Evolutionary conservation across 352 stramenopile species (phyloP), one percentile per base, ranked within the genome.

Genomic region (Globisporangium parvum): DNA sequence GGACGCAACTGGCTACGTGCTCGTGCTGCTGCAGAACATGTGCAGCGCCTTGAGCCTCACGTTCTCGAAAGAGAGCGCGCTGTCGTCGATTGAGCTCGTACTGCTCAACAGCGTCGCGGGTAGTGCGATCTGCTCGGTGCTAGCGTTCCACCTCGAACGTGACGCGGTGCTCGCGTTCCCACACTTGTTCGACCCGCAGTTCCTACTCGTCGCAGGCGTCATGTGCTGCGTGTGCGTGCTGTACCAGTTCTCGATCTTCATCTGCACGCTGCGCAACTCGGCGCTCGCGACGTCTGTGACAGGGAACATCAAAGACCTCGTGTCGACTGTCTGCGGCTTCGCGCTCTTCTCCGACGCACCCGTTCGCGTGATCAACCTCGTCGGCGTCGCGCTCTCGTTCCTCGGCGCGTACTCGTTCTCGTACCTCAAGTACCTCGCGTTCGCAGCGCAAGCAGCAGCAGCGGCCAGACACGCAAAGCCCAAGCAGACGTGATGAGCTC

Each of bases 261-360:
- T 85, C 24, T 88, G 80, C 62, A 90, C 77, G 18, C 65, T 86
- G 14, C 69, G 66, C 42, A 90, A 81, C 47, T 90, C 80, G 21
- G 75, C 80, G 47, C 67, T 90, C 23, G 82, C 80, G 21, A 90
- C 80, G 20, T 88, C 80, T 0, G 77, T 90, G 47, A 90, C 80
- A 5, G 80, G 80, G 45, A 90, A 90, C 60, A 59, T 90, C 54
- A 90, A 90, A 59, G 80, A 90, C 63, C 41, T 90, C 18, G 66
- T 72, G 42, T 83, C 80, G 11, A 90, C 80, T 0, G 45, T 81
- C 9, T 71, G 75, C 33, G 73, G 77, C 24, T 90, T 81, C 47
- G 47, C 82, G 8, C 70, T 85, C 10, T 90, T 90, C 52, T 47
- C 64, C 0, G 80, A 90, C 55, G 80, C 74, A 21, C 69, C 68